A percentile compares a stretch with the other conserved stretches of the same genome.
Conservation (phyloP, 1,284 basidiomycete genomes). For the Melampsora larici-populina region DNA sequence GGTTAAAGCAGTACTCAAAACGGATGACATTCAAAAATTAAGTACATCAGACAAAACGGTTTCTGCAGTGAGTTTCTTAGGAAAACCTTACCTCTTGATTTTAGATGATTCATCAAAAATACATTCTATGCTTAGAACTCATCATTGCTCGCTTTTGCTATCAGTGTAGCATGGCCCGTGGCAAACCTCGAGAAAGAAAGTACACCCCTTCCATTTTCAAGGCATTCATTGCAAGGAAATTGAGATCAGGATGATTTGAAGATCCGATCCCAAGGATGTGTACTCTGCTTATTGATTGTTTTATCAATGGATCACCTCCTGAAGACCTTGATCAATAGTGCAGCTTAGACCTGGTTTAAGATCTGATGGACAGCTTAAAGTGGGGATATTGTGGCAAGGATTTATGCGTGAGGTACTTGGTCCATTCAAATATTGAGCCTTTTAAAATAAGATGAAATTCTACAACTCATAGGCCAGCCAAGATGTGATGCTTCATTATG, state of each 20-base stretch:
- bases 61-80: background rate
- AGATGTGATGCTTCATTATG: background rate
- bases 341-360: background rate
- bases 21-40: background rate
- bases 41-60: background rate
- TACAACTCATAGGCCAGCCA: no score
- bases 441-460: background rate
- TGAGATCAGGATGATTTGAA: no score
- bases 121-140: background rate
- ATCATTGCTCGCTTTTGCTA: conserved; percentile 1
- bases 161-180: conserved; percentile 17
- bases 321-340: background rate
- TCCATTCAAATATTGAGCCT: conserved; percentile 3
- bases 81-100: background rate
- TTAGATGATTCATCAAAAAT: background rate
- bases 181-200: background rate
- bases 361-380: background rate
- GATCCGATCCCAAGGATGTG: no score
- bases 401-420: conserved; percentile 18
- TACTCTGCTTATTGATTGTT: background rate
- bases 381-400: conserved; percentile 8
- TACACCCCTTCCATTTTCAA: background rate
- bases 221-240: no score
- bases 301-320: conserved; percentile 4
- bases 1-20: conserved; percentile 8